Evolutionary conservation across 2,329 filamentous ascomycete species (phyloP).

Genomic region (Paecilomyces sp.): DNA sequence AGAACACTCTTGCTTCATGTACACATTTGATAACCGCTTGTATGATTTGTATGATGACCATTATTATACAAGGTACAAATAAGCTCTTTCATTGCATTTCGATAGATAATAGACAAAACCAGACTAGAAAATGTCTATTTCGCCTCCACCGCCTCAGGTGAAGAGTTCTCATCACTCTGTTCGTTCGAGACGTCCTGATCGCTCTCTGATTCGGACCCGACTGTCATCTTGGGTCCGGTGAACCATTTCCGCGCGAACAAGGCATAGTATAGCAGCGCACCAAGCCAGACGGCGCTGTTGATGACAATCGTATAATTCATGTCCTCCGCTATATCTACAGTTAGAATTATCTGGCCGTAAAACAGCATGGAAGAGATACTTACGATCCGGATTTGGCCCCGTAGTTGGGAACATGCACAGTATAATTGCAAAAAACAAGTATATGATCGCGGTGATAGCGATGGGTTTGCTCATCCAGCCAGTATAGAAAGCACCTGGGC

Average conservation of each 20-base stretch:
- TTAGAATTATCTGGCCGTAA: background rate
- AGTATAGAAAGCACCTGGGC: conserved; percentile 54
- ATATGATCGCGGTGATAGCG: conserved; percentile 47
- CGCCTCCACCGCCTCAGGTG: background rate
- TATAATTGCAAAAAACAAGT: conserved; percentile 49
- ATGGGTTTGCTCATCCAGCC: conserved; percentile 47
- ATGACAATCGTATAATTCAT: conserved; percentile 62
- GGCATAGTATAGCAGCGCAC: conserved; percentile 49
- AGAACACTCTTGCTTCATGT: too few relatives aligned
- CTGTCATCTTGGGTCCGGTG: conserved; percentile 52
- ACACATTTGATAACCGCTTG: background rate
- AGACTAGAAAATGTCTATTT: background rate
- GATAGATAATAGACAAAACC: background rate
- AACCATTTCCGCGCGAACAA: conserved; percentile 54
- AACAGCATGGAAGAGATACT: conserved; percentile 10
- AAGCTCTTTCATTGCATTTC: too few relatives aligned
- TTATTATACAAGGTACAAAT: too few relatives aligned
- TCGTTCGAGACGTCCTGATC: background rate
- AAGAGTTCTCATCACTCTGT: background rate
- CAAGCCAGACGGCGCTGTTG: conserved; percentile 53
- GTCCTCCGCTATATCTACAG: conserved; percentile 24
- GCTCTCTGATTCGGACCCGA: conserved; percentile 22
- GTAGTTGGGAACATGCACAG: conserved; percentile 53
- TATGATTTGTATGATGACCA: too few relatives aligned
- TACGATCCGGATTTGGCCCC: conserved; percentile 46